A percentile compares a stretch with the other conserved stretches of the same genome.
Evolutionary conservation across 805 yeast genomes (phyloP).

Genomic region (Metschnikowia dekortorum): DNA sequence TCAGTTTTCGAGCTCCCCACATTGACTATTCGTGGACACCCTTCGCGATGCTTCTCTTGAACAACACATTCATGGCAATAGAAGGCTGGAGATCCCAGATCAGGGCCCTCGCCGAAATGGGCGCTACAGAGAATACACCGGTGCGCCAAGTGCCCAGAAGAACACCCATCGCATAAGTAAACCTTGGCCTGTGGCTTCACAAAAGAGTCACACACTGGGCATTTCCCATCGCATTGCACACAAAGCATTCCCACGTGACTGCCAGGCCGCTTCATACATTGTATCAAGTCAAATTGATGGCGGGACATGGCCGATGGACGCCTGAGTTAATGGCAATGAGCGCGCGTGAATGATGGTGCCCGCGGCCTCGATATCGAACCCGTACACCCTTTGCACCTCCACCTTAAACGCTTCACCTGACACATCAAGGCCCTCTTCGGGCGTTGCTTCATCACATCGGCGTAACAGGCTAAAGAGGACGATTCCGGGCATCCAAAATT

Average conservation of each 20-base stretch:
- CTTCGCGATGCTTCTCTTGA: conserved; percentile 79
- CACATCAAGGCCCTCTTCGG: too few relatives aligned
- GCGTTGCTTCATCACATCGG: too few relatives aligned
- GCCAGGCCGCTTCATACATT: conserved; percentile 86
- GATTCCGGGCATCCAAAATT: too few relatives aligned
- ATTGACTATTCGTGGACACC: conserved; percentile 83
- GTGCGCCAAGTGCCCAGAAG: conserved; percentile 60
- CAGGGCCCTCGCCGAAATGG: conserved; percentile 50
- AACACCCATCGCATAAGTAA: conserved; percentile 79
- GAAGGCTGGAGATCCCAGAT: conserved; percentile 47
- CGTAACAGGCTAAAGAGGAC: too few relatives aligned
- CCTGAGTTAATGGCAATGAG: too few relatives aligned
- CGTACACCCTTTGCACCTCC: too few relatives aligned
- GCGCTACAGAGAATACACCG: conserved; percentile 79
- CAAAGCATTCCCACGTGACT: conserved; percentile 66
- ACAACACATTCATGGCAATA: conserved; percentile 84
- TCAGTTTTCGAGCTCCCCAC: conserved; percentile 75
- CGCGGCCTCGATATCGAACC: too few relatives aligned
- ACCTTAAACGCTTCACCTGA: too few relatives aligned
- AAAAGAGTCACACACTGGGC: conserved; percentile 85
- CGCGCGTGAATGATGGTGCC: too few relatives aligned
- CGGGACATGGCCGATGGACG: conserved; percentile 57
- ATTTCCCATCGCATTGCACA: conserved; percentile 82
- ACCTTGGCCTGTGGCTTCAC: conserved; percentile 68
- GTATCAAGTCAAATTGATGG: conserved; percentile 79